Evolutionary conservation across 2,329 filamentous ascomycete species (phyloP).

Genomic region (Cladophialophora exuberans): DNA sequence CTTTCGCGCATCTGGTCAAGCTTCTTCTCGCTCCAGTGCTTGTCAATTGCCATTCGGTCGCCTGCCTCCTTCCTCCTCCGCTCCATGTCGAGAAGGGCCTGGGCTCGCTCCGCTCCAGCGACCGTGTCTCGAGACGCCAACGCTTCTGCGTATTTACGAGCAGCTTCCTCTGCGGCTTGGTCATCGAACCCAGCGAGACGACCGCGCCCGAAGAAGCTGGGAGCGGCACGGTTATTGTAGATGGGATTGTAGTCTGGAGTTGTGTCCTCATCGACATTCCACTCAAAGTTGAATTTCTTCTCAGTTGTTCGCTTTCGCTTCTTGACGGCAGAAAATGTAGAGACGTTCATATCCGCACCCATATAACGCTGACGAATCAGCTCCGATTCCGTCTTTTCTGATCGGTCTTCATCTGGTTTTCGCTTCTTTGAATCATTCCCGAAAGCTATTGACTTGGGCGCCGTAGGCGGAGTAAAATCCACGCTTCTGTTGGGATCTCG

Average conservation of each 20-base stretch:
- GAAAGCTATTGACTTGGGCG: conserved; percentile 46
- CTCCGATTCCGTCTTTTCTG: conserved; percentile 70
- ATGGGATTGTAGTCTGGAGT: conserved; percentile 80
- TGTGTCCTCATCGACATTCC: conserved; percentile 94
- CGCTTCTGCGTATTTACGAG: conserved; percentile 65
- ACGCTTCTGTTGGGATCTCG: conserved; percentile 48
- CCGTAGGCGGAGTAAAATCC: conserved; percentile 58
- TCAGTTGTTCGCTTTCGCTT: conserved; percentile 91
- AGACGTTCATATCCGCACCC: conserved; percentile 83
- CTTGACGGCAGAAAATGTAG: conserved; percentile 92
- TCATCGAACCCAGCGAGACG: conserved; percentile 68
- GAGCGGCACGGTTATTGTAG: conserved; percentile 69
- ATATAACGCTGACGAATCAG: conserved; percentile 83
- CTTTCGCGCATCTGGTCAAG: conserved; percentile 93
- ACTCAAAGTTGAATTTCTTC: conserved; percentile 98
- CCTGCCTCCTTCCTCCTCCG: conserved; percentile 73
- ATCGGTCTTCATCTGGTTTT: conserved; percentile 50
- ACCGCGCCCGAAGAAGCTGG: conserved; percentile 71
- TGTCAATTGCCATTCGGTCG: conserved; percentile 74
- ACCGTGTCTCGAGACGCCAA: conserved; percentile 76
- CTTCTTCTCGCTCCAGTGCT: conserved; percentile 94
- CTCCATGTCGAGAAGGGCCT: conserved; percentile 84
- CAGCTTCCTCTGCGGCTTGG: conserved; percentile 55
- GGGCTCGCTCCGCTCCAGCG: conserved; percentile 74
- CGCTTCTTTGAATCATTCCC: conserved; percentile 48